Base-by-base conservation (phyloP, 768 basidiomycete genomes). In the Boletus sp. region DNA sequence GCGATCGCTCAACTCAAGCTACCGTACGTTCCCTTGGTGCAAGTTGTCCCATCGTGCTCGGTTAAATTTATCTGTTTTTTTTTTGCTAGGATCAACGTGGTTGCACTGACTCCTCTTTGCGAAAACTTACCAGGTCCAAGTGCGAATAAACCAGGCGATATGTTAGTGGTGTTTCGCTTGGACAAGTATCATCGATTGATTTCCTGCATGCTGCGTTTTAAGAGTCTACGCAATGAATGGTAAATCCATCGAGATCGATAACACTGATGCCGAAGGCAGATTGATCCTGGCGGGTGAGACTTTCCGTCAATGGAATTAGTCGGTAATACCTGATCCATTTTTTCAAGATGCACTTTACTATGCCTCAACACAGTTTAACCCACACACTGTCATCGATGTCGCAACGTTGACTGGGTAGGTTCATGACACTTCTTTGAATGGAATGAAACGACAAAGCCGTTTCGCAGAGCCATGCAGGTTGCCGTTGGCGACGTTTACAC, bases 161-260 rank as follows among this genome's bases (percentile, higher is more conserved):
- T 93, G 87, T 91, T 56, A 33, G 84, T 65, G 10, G 5, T 14
- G 7, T 35, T 54, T 15, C 33, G 10, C 42, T 40, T 55, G 10
- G 15, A 13, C 41, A 10, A 19, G 4, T 10, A 27, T 51, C 45
- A 51, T 32, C 9, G 14, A 2, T 40, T 55, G 34, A 60, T 23
- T n/a, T 39, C 3, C 5, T n/a, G 29, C 23, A 15, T 21, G 14
- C 7, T 42, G 23, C 37, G 1, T 19, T 42, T 33, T 57, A 91
- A 91, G 88, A 40, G 62, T 93, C 59, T 88, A 88, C 57, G 87
- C 90, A 6, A 92, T 92, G 87, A 92, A 92, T 60, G 90, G 92
- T 35, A 93, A 92, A 70, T 83, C 87, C 0, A 79, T 93, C 17
- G 90, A 93, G 66, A 80, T 93, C 29, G 90, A 93, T 71, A 92